A percentile compares a stretch with the other conserved stretches of the same genome.
phyloP scores from a whole-genome alignment of 805 yeast genomes.

The Barnettozyma sp. region DNA sequence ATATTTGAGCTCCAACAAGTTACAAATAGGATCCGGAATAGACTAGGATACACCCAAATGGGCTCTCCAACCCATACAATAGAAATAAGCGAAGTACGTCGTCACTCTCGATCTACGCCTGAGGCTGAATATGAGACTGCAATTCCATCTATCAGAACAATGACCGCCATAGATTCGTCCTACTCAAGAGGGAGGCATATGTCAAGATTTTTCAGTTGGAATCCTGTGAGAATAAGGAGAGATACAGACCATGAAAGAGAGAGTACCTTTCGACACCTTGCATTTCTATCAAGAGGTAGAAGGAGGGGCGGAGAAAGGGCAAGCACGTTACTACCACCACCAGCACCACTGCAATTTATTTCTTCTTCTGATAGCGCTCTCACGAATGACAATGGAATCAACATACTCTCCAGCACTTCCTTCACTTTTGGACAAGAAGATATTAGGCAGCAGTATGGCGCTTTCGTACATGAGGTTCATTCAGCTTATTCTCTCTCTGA shows the following conservation, averaged over 20 bases:
- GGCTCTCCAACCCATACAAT: not conserved
- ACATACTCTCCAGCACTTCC: not conserved
- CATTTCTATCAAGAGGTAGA: not conserved
- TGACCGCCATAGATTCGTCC: not conserved
- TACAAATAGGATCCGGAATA: conserved; percentile 1
- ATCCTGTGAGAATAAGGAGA: conserved; percentile 10
- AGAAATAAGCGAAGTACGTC: not conserved
- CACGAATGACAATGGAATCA: not conserved
- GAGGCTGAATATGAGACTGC: conserved; percentile 8
- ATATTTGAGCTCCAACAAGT: not conserved
- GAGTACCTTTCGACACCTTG: not conserved
- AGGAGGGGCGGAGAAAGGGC: no score
- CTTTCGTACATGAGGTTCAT: conserved; percentile 1
- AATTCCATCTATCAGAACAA: not conserved
- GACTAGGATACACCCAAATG: not conserved
- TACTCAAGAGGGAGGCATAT: not conserved
- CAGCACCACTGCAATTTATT: not conserved
- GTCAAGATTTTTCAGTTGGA: conserved; percentile 1
- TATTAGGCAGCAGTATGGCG: conserved; percentile 1
- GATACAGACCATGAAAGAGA: conserved; percentile 2
- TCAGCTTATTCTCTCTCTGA: conserved; percentile 1
- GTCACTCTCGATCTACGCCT: not conserved
- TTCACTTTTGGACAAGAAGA: conserved; percentile 1
- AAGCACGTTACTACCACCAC: no score
- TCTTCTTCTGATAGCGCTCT: not conserved